Conservation (phyloP, 2,329 filamentous ascomycete genomes). For the Nigrograna mackinnonii region DNA sequence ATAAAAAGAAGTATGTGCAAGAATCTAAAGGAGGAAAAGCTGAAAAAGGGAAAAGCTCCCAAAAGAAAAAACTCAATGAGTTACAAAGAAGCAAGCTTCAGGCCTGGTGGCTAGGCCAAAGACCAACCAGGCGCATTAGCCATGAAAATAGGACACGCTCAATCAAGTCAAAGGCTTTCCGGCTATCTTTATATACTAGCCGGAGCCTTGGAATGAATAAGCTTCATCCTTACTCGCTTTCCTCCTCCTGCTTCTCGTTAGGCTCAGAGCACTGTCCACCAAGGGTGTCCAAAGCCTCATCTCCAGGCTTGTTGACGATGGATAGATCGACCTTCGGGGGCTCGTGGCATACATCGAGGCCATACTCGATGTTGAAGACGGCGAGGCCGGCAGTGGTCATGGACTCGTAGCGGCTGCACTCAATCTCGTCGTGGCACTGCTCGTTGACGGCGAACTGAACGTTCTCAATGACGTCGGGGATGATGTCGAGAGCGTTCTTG, state of each 20-base stretch:
- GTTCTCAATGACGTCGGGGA: constrained; percentile 49
- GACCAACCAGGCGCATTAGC: too few species aligned
- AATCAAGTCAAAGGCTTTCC: too few species aligned
- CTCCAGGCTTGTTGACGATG: constrained; percentile 11
- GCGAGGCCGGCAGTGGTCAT: constrained; percentile 64
- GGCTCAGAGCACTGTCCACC: constrained; percentile 10
- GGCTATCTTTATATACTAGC: too few species aligned
- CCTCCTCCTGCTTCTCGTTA: too few species aligned
- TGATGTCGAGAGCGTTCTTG: constrained; percentile 67
- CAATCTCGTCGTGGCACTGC: constrained; percentile 61
- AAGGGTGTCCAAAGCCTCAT: constrained; percentile 13
- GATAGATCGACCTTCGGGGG: constrained; percentile 14
- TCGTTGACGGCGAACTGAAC: constrained; percentile 71
- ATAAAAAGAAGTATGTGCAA: too few species aligned
- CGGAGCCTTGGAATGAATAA: background rate
- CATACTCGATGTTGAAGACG: constrained; percentile 74
- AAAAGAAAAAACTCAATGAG: too few species aligned
- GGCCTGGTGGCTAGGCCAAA: too few species aligned
- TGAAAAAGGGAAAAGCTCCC: too few species aligned
- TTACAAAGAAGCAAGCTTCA: too few species aligned
- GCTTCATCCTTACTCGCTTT: too few species aligned
- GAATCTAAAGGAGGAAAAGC: too few species aligned
- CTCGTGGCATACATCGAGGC: constrained; percentile 34
- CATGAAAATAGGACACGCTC: too few species aligned
- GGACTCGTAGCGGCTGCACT: constrained; percentile 53